Evolutionary conservation across 2,329 filamentous ascomycete genomes (phyloP).

Genomic region (Nigrograna mackinnonii): DNA sequence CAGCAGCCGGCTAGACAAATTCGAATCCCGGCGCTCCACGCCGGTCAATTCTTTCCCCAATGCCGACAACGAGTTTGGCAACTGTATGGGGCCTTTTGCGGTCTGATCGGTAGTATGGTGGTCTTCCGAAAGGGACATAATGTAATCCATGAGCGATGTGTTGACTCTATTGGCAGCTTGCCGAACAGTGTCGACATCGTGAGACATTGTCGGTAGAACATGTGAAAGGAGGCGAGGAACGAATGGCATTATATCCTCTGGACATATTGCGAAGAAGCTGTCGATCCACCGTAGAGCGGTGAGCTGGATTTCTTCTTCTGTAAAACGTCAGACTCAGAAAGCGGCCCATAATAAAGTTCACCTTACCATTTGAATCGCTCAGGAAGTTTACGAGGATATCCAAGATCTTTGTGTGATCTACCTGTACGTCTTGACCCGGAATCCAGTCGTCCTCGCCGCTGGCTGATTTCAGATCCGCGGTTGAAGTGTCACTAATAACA

Average conservation of each 20-base stretch:
- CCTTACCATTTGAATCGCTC: constrained; percentile 75
- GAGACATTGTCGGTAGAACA: constrained; percentile 91
- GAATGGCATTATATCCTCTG: constrained; percentile 93
- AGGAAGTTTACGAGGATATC: constrained; percentile 90
- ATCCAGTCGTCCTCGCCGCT: constrained; percentile 87
- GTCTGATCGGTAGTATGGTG: constrained; percentile 45
- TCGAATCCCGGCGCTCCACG: constrained; percentile 41
- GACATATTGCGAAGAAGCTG: constrained; percentile 94
- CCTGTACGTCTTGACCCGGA: constrained; percentile 93
- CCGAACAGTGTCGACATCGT: constrained; percentile 85
- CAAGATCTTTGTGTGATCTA: constrained; percentile 89
- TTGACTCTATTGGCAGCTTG: constrained; percentile 90
- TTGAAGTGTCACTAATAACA: constrained; percentile 38
- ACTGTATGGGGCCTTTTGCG: constrained; percentile 46
- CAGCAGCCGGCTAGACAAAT: constrained; percentile 36
- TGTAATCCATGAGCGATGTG: constrained; percentile 87
- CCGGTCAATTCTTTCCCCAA: constrained; percentile 47
- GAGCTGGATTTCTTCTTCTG: constrained; percentile 80
- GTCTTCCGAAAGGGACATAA: constrained; percentile 81
- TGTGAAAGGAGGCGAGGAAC: constrained; percentile 90
- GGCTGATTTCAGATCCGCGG: constrained; percentile 40
- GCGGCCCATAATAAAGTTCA: not conserved
- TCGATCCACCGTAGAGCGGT: constrained; percentile 95
- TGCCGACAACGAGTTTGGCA: constrained; percentile 42
- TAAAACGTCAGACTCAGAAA: constrained; percentile 17